Evolutionary conservation across 1,284 basidiomycete species (phyloP).

Genomic region (Cystobasidium sp.): DNA sequence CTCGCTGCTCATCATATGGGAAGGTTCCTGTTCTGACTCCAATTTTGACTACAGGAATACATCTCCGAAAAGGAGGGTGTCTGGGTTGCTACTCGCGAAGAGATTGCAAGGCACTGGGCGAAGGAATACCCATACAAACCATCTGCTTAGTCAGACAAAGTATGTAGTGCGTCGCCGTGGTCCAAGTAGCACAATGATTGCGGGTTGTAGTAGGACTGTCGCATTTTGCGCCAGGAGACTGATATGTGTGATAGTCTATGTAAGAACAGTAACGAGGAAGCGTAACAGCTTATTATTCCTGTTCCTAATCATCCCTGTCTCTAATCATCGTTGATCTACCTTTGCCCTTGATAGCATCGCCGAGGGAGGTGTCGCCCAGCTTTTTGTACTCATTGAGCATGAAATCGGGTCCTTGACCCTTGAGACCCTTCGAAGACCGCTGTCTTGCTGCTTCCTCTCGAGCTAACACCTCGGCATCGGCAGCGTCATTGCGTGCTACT

Average conservation of each 20-base stretch:
- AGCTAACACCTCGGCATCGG: conserved; percentile 22
- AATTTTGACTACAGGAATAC: neutral
- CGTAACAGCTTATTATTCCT: too few relatives aligned
- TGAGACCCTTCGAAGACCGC: conserved; percentile 4
- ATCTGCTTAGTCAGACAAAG: too few relatives aligned
- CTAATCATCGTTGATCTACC: conserved; percentile 19
- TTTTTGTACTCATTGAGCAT: conserved; percentile 40
- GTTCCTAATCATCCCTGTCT: conserved; percentile 33
- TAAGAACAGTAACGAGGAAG: too few relatives aligned
- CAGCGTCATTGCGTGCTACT: conserved; percentile 31
- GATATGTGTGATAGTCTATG: too few relatives aligned
- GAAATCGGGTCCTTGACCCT: conserved; percentile 35
- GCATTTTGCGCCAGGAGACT: too few relatives aligned
- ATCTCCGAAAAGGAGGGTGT: conserved; percentile 55
- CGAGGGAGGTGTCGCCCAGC: conserved; percentile 28
- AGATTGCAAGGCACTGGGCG: conserved; percentile 59
- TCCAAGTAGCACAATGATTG: too few relatives aligned
- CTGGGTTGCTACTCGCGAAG: conserved; percentile 59
- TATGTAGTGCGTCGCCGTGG: too few relatives aligned
- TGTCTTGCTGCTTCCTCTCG: conserved; percentile 19
- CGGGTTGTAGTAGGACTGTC: too few relatives aligned
- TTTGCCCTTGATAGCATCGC: conserved; percentile 41
- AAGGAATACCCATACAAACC: conserved; percentile 43
- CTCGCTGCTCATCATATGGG: neutral
- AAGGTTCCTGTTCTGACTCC: neutral